These are phyloP conservation scores for Agarophyton chilense DNA, from an alignment of 23 red algal genomes.

Conservation along the genomic window DNA sequence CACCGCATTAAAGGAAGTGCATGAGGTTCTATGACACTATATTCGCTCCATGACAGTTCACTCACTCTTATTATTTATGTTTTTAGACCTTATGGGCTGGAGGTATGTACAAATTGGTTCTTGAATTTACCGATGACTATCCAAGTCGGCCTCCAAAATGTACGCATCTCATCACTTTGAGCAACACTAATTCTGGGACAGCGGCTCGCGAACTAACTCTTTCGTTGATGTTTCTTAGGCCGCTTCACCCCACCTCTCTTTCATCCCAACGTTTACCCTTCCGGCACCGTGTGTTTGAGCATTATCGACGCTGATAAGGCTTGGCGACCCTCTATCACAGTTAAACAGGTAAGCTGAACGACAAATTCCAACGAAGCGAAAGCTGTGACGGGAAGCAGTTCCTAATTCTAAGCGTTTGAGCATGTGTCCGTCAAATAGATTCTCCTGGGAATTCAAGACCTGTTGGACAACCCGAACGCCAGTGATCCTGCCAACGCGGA, in stretches of 20 bases:
- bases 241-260: conserved; percentile 95
- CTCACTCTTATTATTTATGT: not conserved
- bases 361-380: not conserved
- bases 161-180: not conserved
- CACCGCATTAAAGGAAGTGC: not conserved
- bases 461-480: conserved; percentile 87
- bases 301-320: conserved; percentile 96
- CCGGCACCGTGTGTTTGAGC: conserved; percentile 95
- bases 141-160: conserved; percentile 92
- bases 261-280: conserved; percentile 99
- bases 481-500: conserved; percentile 87
- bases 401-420: not conserved
- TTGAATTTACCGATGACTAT: conserved; percentile 95
- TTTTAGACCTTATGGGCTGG: conserved; percentile 86
- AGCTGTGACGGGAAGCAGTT: not conserved
- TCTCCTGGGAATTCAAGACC: conserved; percentile 92
- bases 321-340: conserved; percentile 93
- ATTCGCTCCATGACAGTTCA: not conserved
- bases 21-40: not conserved
- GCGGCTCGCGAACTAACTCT: not conserved
- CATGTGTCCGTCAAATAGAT: conserved; percentile 38
- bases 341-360: conserved; percentile 77
- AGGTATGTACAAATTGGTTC: conserved; percentile 81
- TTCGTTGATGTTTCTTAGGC: conserved; percentile 20
- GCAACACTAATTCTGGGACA: not conserved